A percentile compares a stretch with the other conserved stretches of the same genome.
Evolutionary conservation across 1,284 basidiomycete genomes (phyloP).

Genomic region (Xanthoconium separans): DNA sequence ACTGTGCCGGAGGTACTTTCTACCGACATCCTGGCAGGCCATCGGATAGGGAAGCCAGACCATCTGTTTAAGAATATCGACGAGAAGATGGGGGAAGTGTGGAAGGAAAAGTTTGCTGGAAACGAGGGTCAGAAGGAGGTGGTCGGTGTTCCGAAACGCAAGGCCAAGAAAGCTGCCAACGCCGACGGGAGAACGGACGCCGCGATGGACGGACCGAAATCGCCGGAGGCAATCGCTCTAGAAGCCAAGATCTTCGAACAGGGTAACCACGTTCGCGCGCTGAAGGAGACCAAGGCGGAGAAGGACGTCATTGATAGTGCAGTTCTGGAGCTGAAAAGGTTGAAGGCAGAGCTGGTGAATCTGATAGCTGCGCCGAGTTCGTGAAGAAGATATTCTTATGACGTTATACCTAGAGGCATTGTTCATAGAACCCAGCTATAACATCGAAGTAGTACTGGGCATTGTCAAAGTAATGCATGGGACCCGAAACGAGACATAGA

Average conservation of each 20-base stretch:
- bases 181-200: constrained; percentile 20
- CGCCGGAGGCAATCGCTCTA: constrained; percentile 59
- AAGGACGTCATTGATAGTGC: constrained; percentile 67
- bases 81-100: constrained; percentile 84
- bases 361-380: constrained; percentile 14
- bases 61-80: constrained; percentile 96
- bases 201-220: constrained; percentile 47
- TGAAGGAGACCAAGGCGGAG: constrained; percentile 68
- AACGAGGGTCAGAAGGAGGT: constrained; percentile 40
- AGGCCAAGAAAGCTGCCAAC: constrained; percentile 43
- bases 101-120: constrained; percentile 83
- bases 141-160: constrained; percentile 52
- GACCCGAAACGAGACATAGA: neutral
- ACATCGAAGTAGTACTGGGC: neutral
- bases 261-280: constrained; percentile 63
- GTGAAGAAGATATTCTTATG: neutral
- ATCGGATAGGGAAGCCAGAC: constrained; percentile 82
- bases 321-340: constrained; percentile 47
- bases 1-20: constrained; percentile 66
- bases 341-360: constrained; percentile 47
- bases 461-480: neutral
- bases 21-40: constrained; percentile 86
- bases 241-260: constrained; percentile 76
- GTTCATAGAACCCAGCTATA: neutral
- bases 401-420: neutral